Evolutionary conservation across 306 rosid genomes (phyloP).

Genomic region (Malus sylvestris): DNA sequence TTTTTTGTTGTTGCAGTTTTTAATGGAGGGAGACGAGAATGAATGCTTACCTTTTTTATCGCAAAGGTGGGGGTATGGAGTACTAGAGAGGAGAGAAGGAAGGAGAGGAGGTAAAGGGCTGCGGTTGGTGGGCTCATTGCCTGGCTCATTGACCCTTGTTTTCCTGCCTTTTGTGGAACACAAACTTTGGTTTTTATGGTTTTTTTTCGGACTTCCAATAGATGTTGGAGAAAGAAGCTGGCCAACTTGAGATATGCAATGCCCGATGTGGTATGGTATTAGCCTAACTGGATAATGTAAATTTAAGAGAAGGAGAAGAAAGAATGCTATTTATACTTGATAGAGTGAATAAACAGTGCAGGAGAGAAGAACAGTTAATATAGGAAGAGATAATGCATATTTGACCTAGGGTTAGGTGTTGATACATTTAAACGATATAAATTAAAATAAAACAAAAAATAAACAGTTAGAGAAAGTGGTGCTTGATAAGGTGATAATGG

Average conservation of each 20-base stretch:
- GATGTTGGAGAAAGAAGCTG: neutral
- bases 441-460: no score
- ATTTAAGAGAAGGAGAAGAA: no score
- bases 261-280: neutral
- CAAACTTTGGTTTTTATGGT: constrained; percentile 14
- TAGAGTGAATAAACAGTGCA: no score
- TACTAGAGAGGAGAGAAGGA: constrained; percentile 27
- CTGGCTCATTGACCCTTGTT: constrained; percentile 21
- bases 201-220: neutral
- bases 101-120: constrained; percentile 19
- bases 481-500: no score
- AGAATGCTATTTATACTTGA: no score
- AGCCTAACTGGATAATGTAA: neutral
- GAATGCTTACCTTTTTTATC: constrained; percentile 49
- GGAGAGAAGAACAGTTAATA: no score
- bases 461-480: no score
- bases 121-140: neutral
- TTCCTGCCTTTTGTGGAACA: constrained; percentile 17
- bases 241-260: neutral
- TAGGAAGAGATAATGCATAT: no score
- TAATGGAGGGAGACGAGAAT: neutral
- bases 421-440: no score
- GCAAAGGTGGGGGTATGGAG: constrained; percentile 40
- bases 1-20: neutral
- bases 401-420: no score